phyloP scores from a whole-genome alignment of 2,329 filamentous ascomycete species.

The Knufia fluminis region DNA sequence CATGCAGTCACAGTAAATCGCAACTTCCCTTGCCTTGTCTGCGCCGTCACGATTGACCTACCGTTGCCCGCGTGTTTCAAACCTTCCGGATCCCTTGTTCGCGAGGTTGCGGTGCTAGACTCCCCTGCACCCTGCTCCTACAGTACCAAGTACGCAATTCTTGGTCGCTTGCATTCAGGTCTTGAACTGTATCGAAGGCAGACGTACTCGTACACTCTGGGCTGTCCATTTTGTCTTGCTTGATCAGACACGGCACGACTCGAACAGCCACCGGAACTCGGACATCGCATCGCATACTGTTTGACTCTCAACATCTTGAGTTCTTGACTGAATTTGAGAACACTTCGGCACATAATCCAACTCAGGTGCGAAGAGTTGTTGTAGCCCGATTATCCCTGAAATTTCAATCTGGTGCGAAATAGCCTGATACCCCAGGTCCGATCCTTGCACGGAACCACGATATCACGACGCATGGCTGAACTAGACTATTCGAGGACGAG shows the following conservation, averaged over 20 bases:
- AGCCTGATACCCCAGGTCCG: background rate
- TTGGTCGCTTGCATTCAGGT: background rate
- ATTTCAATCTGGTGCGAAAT: background rate
- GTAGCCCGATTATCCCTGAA: too few species aligned
- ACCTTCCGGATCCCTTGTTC: background rate
- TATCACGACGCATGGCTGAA: background rate
- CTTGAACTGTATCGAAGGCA: background rate
- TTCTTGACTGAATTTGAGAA: background rate
- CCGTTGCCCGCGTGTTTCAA: constrained; percentile 3
- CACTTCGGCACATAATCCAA: too few species aligned
- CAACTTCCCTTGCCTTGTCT: background rate
- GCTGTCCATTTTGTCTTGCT: background rate
- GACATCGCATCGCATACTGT: background rate
- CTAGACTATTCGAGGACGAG: background rate
- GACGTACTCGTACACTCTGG: too few species aligned
- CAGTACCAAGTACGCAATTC: background rate
- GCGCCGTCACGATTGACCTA: background rate
- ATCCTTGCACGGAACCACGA: background rate
- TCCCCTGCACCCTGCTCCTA: background rate
- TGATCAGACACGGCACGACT: background rate
- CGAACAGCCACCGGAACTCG: background rate
- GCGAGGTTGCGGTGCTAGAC: background rate
- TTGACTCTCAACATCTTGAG: background rate
- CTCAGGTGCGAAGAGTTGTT: too few species aligned
- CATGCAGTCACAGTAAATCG: too few species aligned